Base-by-base conservation (phyloP, 805 yeast species). In the Dipodascopsis tothii region DNA sequence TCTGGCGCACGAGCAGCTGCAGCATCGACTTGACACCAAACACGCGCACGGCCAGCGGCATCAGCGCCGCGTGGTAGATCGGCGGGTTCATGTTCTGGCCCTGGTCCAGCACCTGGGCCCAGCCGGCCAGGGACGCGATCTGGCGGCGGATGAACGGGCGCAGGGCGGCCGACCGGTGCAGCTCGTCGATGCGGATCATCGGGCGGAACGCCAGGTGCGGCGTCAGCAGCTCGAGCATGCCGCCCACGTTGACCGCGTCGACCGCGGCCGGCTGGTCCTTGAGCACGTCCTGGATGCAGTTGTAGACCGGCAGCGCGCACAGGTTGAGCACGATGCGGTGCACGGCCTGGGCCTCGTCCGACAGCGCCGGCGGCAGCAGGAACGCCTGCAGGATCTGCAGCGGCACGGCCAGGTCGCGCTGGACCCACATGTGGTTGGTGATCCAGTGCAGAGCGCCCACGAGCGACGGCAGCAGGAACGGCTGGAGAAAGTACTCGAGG, bases 401-500 rank as follows among this genome's bases (percentile, higher is more conserved):
- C 4, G 74, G 52, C 3, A 66, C 59, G 6, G 64, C 65, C 21
- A 60, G 52, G 28, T 61, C 64, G 16, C 58, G 43, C 39, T 65
- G 21, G 25, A 59, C 56, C 62, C 66, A 65, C 3, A 77, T 58
- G 38, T 68, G 69, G 19, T 68, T 61, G 38, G 67, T 67, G 20
- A 65, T 63, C 74, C 72, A 81, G 52, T 55, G 74, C 60, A 76
- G 56, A 2, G 78, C 72, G n/a, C 75, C 74, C 4, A 75, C 64
- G 27, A 78, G 57, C 9, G 80, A 73, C 5, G 74, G 67, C 1
- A 83, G 68, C 51, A 90, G 67, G 50, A 84, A 83, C 2, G 85
- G 82, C 56, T 88, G 95, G 36, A 83, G 68, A 53, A 90, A 82
- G 56, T 88, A 86, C 56, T 88, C 96, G 28, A 90, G 67, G 0